phyloP scores from a whole-genome alignment of 768 basidiomycete genomes.

The Tylopilus vinaceipallidus region DNA sequence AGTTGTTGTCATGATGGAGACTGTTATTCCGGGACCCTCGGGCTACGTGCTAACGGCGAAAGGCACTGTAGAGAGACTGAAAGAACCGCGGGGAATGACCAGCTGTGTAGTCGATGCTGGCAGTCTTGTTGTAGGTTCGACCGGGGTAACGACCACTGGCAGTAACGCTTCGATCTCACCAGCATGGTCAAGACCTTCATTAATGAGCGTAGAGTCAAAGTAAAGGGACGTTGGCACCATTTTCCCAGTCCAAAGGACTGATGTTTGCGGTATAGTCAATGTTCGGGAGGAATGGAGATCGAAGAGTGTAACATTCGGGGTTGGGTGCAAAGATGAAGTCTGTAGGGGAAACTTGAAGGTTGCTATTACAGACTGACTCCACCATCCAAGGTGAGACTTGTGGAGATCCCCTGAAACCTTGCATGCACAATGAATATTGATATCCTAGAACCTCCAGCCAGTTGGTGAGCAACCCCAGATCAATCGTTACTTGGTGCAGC shows the following conservation, averaged over 20 bases:
- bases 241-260: conserved; percentile 8
- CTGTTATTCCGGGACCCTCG: too few relatives aligned
- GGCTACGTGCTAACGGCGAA: too few relatives aligned
- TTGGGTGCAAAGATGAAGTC: conserved; percentile 9
- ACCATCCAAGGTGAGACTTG: conserved; percentile 14
- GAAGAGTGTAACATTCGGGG: conserved; percentile 14
- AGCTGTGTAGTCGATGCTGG: too few relatives aligned
- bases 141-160: too few relatives aligned
- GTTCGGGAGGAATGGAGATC: conserved; percentile 8
- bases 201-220: conserved; percentile 16
- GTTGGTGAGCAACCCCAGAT: neutral
- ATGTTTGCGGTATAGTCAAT: conserved; percentile 10
- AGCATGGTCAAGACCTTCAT: conserved; percentile 7
- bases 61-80: too few relatives aligned
- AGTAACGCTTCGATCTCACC: too few relatives aligned
- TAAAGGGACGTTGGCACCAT: conserved; percentile 4
- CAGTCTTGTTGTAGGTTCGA: too few relatives aligned
- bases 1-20: too few relatives aligned
- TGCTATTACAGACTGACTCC: neutral
- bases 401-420: conserved; percentile 8
- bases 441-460: conserved; percentile 15
- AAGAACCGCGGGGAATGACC: too few relatives aligned
- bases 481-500: neutral
- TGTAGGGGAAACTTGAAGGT: conserved; percentile 5
- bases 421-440: conserved; percentile 12